Evolutionary conservation across 2,329 filamentous ascomycete species (phyloP), one percentile per base, ranked within the genome.

Genomic region (Xylariaceae sp.): DNA sequence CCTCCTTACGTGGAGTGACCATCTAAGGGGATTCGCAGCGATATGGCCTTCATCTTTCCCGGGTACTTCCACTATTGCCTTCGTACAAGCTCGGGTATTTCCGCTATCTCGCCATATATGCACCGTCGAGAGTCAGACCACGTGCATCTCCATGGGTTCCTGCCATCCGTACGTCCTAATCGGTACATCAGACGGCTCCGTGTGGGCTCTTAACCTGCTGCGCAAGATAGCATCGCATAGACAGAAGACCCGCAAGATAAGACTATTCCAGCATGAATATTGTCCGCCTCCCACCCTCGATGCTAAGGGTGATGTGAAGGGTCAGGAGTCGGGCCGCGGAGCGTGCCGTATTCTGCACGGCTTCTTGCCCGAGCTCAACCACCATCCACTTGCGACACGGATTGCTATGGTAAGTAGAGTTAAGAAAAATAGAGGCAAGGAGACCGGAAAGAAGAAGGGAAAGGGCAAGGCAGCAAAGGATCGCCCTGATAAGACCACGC

Each of bases 251-350:
- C 66, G 70, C 59, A 79, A 79, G 60, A 54, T 79, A 10, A 76
- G 73, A 62, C 43, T 86, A 1, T 77, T 85, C 48, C 79, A 83
- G 44, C 82, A 84, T 63, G 81, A 85, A 65, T 82, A 81, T 61
- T 73, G 76, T 1, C 71, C 77, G 0, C 66, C 69, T 5, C 63
- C 64, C 19, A 49, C 72, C 40, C 20, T 61, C 53, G 6, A 47
- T 48, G 44, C 52, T 32, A 20, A 21, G 6, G 40, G 50, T 6
- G 48, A 59, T 1, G 26, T 54, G 0, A 69, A 66, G 2, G 71
- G 69, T 5, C 68, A 68, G 1, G 70, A 64, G 1, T 57, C 65
- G 0, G 59, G 61, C n/a, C 72, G 80, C n/a, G 81, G 82, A 10
- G 77, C 74, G 1, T 78, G 75, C 5, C 74, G 82, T n/a, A 72